Evolutionary conservation across 2,329 filamentous ascomycete species (phyloP), one percentile per base, ranked within the genome.

Genomic region (Aspergillus fructus): DNA sequence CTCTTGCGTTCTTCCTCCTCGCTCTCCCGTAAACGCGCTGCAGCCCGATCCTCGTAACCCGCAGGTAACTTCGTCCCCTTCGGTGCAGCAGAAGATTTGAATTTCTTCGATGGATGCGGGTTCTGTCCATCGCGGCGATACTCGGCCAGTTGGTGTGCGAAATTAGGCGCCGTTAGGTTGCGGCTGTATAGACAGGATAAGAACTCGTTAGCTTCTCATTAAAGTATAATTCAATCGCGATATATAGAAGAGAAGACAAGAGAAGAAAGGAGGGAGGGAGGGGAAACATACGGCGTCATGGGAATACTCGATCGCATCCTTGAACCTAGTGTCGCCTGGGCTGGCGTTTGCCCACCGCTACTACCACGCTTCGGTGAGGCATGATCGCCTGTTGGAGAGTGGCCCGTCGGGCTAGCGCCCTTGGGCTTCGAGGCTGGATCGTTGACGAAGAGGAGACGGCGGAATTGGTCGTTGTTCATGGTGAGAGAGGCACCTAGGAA

Each of bases 401-500:
- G 6, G 11, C 30, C 19, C 11, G 34, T 51, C 62, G 60, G 7
- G 43, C 53, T 21, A 49, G 47, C 61, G 61, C 51, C 63, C 40
- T 71, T 43, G n/a, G 33, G 17, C 50, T 60, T 64, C 7, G 75
- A 71, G 2, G 81, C 48, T n/a, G 12, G 49, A 33, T 41, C 41
- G 45, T 60, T 62, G 63, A 84, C 77, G 74, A 87, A 79, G 21
- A 96, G 75, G 6, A 97, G 83, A 62, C 89, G 89, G 54, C 94
- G 89, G 69, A 99, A 99, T 68, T 97, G 91, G 43, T 92, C 86
- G 81, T 97, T 97, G 74, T 97, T 96, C 94, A 99, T 97, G 58
- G 24, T 67, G 53, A 12, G 24, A 30, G 40, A 12, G 17, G 17
- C 1, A 30, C 27, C 27, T 1, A 30, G 27, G 27, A 30, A 30